Evolutionary conservation across 2,329 filamentous ascomycete species (phyloP).

Genomic region (Pseudocercospora pini-densiflorae): DNA sequence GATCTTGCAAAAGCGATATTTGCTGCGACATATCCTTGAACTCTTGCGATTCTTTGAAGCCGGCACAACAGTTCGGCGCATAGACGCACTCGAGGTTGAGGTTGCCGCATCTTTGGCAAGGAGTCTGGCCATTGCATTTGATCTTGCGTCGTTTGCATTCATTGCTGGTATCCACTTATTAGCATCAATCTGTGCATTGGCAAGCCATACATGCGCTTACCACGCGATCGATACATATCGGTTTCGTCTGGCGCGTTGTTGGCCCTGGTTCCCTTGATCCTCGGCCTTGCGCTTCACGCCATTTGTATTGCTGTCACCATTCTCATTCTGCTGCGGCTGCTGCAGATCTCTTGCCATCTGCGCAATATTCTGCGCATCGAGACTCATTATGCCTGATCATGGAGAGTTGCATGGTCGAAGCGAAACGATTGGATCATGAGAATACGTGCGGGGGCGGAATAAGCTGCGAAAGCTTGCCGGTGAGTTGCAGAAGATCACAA

Average conservation of each 20-base stretch:
- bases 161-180: constrained; percentile 52
- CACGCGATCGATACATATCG: constrained; percentile 71
- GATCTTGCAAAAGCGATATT: constrained; percentile 76
- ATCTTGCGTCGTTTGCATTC: constrained; percentile 71
- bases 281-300: constrained; percentile 48
- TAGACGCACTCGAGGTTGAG: constrained; percentile 67
- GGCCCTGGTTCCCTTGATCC: constrained; percentile 49
- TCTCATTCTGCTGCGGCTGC: constrained; percentile 20
- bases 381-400: constrained; percentile 1
- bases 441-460: neutral
- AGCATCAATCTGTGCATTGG: neutral
- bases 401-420: constrained; percentile 3
- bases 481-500: neutral
- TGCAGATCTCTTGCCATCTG: constrained; percentile 26
- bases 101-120: constrained; percentile 69
- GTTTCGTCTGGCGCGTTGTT: constrained; percentile 63
- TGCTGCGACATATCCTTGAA: constrained; percentile 81
- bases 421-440: constrained; percentile 6
- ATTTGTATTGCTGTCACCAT: constrained; percentile 31
- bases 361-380: constrained; percentile 28
- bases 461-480: neutral
- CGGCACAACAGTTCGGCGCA: constrained; percentile 73
- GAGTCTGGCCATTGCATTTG: constrained; percentile 69
- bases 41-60: constrained; percentile 91
- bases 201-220: constrained; percentile 49